Base-by-base conservation (phyloP, 1,139 yeast species). In the Geotrichum histeridarum region DNA sequence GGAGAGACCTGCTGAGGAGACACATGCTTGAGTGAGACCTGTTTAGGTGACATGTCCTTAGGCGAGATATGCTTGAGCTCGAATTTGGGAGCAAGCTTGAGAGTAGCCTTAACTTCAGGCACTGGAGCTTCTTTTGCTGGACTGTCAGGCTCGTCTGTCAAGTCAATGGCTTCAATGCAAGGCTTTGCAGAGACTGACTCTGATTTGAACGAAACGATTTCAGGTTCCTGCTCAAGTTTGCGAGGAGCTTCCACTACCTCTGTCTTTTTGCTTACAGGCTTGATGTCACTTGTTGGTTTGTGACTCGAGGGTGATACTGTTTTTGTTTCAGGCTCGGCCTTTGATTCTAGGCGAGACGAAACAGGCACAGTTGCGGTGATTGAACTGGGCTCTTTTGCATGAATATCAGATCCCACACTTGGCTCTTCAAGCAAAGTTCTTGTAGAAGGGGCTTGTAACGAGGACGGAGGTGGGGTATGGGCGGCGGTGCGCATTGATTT, bases 401-500 rank as follows among this genome's bases (percentile, higher is more conserved):
- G 7, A 8, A 37, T 14, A 17, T 18, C 14, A 17, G 17, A 18
- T 14, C 27, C 15, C 7, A 12, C 31, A 22, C 3, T 3, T 22
- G 27, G 27, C 8, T 14, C 30, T 1, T 39, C 43, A 12, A 39
- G 43, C 2, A 39, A 30, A 15, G 43, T 39, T 22, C 43, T 27
- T 7, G 43, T 8, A 8, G 15, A 5, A 38, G 31, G 27, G 43
- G 30, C 12, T 15, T 2, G 27, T 15, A 11, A 17, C 15, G 39
- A 37, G 6, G 39, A 33, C 12, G 37, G n/a, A 6, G 39, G 39
- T n/a, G 39, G 39, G 18, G 43, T 41, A 14, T 12, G n/a, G 14
- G n/a, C 38, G 7, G 22, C 27, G 18, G 43, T 17, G 12, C 30
- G 32, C 8, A 30, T n/a, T 8, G 11, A 7, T 53, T 61, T 61